phyloP scores from a whole-genome alignment of 2,329 filamentous ascomycete species.

The Aureobasidium sp. region DNA sequence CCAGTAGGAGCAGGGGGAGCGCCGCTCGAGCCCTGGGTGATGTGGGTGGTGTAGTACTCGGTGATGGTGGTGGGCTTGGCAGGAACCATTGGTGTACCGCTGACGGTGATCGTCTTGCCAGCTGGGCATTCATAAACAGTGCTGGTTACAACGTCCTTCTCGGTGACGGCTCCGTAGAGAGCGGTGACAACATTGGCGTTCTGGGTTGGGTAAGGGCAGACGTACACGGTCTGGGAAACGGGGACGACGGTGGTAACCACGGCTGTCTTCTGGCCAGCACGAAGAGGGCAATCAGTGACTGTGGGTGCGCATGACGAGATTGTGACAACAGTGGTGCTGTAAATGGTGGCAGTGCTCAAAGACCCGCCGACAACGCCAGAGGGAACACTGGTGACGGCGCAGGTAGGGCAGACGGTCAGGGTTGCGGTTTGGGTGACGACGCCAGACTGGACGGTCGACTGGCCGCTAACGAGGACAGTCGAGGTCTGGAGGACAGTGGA shows the following conservation, averaged over 20 bases:
- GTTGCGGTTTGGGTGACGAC: background rate
- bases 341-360: slow-evolving; percentile 11
- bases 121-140: slow-evolving; percentile 32
- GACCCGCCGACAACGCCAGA: background rate
- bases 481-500: background rate
- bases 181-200: slow-evolving; percentile 22
- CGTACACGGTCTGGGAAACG: slow-evolving; percentile 18
- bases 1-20: background rate
- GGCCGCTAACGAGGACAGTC: slow-evolving; percentile 21
- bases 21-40: background rate
- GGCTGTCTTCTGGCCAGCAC: slow-evolving; percentile 17
- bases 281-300: slow-evolving; percentile 16
- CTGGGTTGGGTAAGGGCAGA: slow-evolving; percentile 9
- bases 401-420: background rate
- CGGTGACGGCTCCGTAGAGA: slow-evolving; percentile 19
- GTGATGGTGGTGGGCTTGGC: slow-evolving; percentile 9
- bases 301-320: slow-evolving; percentile 16
- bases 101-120: background rate
- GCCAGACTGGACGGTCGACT: slow-evolving; percentile 8
- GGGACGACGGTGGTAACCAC: slow-evolving; percentile 20
- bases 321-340: slow-evolving; percentile 15
- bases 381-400: background rate
- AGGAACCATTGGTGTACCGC: slow-evolving; percentile 1
- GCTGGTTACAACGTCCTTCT: background rate
- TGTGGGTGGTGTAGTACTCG: background rate